Percentiles rank a stretch among this genome's conserved stretches.
phyloP scores from a whole-genome alignment of 768 basidiomycete species.

The Amanita molliuscula region DNA sequence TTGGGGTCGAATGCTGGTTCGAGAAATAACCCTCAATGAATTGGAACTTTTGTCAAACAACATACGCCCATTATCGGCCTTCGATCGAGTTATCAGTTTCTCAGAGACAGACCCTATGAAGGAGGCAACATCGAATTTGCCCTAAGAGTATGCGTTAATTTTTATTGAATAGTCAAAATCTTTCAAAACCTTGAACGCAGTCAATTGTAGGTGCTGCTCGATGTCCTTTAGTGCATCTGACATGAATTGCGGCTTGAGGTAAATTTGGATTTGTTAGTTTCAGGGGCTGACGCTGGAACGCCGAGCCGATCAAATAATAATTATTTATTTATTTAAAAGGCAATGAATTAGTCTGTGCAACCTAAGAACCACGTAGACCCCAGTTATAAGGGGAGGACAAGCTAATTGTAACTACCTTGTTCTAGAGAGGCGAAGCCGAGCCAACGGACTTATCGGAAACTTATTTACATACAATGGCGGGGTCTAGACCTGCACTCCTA shows the following conservation, averaged over 20 bases:
- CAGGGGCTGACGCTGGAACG: conserved; percentile 6
- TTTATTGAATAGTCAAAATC: neutral
- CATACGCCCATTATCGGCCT: conserved; percentile 70
- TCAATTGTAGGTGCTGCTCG: conserved; percentile 41
- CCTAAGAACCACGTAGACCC: no score
- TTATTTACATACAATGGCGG: no score
- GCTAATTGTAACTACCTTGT: no score
- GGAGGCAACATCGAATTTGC: conserved; percentile 87
- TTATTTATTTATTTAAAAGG: no score
- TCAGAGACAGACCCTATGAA: conserved; percentile 82
- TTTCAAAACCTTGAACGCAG: conserved; percentile 41
- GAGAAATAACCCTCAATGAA: conserved; percentile 2
- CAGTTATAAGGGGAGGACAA: no score
- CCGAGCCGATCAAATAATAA: neutral
- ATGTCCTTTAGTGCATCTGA: conserved; percentile 13
- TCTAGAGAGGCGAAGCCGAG: no score
- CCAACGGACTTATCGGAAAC: no score
- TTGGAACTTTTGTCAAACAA: conserved; percentile 6
- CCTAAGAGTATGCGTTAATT: conserved; percentile 22
- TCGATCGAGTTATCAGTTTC: conserved; percentile 79
- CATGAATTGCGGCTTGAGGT: no score
- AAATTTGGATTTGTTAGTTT: conserved; percentile 13
- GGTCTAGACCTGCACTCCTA: no score
- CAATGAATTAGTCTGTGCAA: no score
- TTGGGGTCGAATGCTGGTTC: conserved; percentile 82